These are phyloP conservation scores for Monilinia laxa DNA, from an alignment of 2,329 filamentous ascomycete genomes.

Conservation along the genomic window DNA sequence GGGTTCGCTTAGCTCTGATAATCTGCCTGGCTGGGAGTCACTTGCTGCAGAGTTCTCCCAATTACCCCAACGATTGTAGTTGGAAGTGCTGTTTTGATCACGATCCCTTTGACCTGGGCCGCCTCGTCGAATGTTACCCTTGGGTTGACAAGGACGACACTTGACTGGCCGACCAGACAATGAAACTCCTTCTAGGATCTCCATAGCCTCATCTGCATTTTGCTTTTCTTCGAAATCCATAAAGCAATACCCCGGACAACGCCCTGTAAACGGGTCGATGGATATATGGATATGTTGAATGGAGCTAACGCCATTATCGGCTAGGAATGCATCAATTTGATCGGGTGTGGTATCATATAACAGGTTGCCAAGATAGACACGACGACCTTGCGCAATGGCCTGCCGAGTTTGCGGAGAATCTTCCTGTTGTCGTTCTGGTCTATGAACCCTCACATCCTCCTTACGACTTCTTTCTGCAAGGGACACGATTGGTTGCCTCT, in stretches of 20 bases:
- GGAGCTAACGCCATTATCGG: neutral
- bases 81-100: neutral
- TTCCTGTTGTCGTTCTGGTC: constrained; percentile 1
- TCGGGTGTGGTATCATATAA: constrained; percentile 2
- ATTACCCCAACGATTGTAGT: constrained; percentile 9
- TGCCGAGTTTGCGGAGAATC: neutral
- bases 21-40: neutral
- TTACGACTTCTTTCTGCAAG: neutral
- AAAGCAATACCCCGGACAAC: constrained; percentile 10
- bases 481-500: constrained; percentile 9
- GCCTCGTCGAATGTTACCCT: neutral
- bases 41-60: neutral
- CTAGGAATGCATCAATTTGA: neutral
- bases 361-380: constrained; percentile 14
- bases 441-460: constrained; percentile 2
- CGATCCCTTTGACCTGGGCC: neutral
- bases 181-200: neutral
- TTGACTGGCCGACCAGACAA: neutral
- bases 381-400: constrained; percentile 5
- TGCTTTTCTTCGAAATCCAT: constrained; percentile 9
- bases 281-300: neutral
- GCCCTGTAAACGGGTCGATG: constrained; percentile 4
- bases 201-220: neutral
- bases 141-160: constrained; percentile 1
- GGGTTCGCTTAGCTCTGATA: neutral